A percentile compares a stretch with the other conserved stretches of the same genome.
These are phyloP conservation scores for Lepiota venenata DNA, from an alignment of 768 basidiomycete species.

Conservation along the genomic window DNA sequence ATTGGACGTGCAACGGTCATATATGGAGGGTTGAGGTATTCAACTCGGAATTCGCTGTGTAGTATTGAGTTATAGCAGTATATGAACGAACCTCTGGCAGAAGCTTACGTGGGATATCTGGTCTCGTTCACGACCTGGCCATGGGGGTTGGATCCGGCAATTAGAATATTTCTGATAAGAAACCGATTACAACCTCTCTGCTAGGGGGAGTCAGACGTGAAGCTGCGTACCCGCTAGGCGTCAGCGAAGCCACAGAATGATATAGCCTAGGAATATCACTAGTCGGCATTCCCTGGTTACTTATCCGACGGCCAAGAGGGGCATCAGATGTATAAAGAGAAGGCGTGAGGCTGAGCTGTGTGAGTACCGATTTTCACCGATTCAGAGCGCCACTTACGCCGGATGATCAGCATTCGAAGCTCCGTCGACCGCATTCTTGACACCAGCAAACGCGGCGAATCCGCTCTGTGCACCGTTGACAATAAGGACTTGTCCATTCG, in stretches of 20 bases:
- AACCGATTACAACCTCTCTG: conserved; percentile 11
- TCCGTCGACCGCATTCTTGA: conserved; percentile 23
- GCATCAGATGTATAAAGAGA: conserved; percentile 44
- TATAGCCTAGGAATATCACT: conserved; percentile 51
- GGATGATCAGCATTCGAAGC: conserved; percentile 28
- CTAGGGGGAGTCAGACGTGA: conserved; percentile 17
- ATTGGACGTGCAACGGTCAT: conserved; percentile 32
- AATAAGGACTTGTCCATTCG: conserved; percentile 38
- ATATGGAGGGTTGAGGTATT: no score
- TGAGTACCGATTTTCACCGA: neutral
- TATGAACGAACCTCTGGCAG: neutral
- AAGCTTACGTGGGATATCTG: conserved; percentile 22
- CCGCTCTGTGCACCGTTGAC: conserved; percentile 39
- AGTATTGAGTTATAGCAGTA: neutral
- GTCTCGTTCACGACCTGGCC: conserved; percentile 22
- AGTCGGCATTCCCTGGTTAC: conserved; percentile 37
- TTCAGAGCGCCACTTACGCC: conserved; percentile 22
- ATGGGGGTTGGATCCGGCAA: conserved; percentile 7
- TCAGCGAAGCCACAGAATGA: conserved; percentile 55
- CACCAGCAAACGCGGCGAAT: conserved; percentile 35
- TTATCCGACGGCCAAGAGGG: conserved; percentile 38
- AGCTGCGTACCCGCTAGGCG: conserved; percentile 42
- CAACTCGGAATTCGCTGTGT: conserved; percentile 36
- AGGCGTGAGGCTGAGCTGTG: conserved; percentile 27
- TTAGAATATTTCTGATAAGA: neutral